A percentile compares a stretch with the other conserved stretches of the same genome.
phyloP scores from a whole-genome alignment of 805 yeast species.

The Sungouiella thailandica region DNA sequence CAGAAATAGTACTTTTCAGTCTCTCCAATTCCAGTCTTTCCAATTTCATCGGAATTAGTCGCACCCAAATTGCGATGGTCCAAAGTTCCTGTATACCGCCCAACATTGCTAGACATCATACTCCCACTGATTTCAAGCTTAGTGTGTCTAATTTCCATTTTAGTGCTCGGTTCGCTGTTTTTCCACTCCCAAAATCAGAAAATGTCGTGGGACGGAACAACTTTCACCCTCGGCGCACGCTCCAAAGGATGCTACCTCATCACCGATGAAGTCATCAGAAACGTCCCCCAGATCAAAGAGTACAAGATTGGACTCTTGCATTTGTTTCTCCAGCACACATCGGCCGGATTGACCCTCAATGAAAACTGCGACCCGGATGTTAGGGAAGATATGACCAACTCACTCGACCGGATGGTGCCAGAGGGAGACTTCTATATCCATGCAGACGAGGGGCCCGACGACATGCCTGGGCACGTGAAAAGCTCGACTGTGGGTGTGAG shows the following conservation, averaged over 20 bases:
- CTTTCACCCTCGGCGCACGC: constrained; percentile 50
- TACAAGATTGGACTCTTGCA: constrained; percentile 61
- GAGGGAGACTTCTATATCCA: constrained; percentile 56
- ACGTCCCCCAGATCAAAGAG: constrained; percentile 55
- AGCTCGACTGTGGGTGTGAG: constrained; percentile 50
- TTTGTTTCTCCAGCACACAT: constrained; percentile 72
- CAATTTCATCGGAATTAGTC: too few species aligned
- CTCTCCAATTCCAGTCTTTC: too few species aligned
- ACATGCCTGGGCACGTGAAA: constrained; percentile 80
- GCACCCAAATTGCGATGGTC: too few species aligned
- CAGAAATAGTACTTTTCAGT: too few species aligned
- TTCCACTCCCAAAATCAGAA: too few species aligned
- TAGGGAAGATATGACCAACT: constrained; percentile 58
- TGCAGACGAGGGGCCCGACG: constrained; percentile 77
- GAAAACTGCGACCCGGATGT: constrained; percentile 83
- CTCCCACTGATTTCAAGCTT: too few species aligned
- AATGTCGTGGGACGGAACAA: constrained; percentile 54
- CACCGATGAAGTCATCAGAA: constrained; percentile 55
- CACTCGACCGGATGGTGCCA: constrained; percentile 63
- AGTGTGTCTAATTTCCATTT: too few species aligned
- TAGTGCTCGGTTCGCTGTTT: too few species aligned
- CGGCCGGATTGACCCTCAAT: constrained; percentile 71
- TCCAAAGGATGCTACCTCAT: constrained; percentile 67
- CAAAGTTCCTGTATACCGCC: too few species aligned
- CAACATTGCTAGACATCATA: too few species aligned